phyloP scores from a whole-genome alignment of 2,329 filamentous ascomycete species.

The Penicillium sp. region DNA sequence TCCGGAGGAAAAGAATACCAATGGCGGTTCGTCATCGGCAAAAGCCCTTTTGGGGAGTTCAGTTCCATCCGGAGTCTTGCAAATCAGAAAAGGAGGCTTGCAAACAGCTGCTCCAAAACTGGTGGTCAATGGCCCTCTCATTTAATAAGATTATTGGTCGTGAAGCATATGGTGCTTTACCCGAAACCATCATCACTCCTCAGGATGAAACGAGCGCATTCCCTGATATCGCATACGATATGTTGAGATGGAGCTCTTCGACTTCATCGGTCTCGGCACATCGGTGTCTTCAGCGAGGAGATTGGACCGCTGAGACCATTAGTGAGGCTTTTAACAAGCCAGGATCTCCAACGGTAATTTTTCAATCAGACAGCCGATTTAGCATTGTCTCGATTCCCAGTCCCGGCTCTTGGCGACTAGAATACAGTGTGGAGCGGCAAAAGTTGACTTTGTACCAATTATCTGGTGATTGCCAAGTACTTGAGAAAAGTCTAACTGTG shows the following conservation, averaged over 20 bases:
- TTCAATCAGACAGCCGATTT: constrained; percentile 47
- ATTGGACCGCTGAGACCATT: constrained; percentile 32
- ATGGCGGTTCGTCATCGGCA: constrained; percentile 71
- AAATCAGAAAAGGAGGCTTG: constrained; percentile 65
- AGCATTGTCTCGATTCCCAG: constrained; percentile 39
- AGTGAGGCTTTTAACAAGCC: constrained; percentile 37
- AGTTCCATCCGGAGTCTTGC: constrained; percentile 91
- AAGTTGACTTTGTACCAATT: constrained; percentile 27
- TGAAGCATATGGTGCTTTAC: constrained; percentile 20
- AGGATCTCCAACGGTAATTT: constrained; percentile 34
- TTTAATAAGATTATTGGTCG: constrained; percentile 56
- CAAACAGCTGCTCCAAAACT: constrained; percentile 67
- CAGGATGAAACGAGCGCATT: constrained; percentile 18
- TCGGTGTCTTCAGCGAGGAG: constrained; percentile 25
- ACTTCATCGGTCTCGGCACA: constrained; percentile 28
- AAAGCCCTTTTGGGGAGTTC: constrained; percentile 81
- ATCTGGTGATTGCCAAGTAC: neutral
- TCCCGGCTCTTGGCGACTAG: constrained; percentile 37
- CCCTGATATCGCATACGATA: constrained; percentile 50
- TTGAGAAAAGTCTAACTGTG: constrained; percentile 22
- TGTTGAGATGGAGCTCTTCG: constrained; percentile 35
- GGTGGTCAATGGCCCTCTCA: constrained; percentile 66
- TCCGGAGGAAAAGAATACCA: constrained; percentile 52
- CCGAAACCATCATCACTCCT: constrained; percentile 20
- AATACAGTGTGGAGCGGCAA: constrained; percentile 31